A percentile compares a stretch with the other conserved stretches of the same genome.
Conservation (phyloP, 768 basidiomycete genomes). For the Suillus tomentosus region DNA sequence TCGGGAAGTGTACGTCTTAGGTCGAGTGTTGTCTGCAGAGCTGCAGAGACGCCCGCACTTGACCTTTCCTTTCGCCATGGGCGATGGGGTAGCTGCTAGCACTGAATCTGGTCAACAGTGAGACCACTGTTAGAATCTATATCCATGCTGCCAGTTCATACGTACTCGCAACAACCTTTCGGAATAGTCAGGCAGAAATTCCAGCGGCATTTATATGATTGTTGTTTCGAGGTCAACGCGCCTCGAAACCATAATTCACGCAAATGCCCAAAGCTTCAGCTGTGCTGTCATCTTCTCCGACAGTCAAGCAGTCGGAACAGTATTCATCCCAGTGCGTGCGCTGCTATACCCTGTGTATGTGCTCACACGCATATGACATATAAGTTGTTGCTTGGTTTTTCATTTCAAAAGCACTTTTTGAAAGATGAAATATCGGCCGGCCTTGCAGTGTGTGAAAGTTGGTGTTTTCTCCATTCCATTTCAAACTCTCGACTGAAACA, state of each 20-base stretch:
- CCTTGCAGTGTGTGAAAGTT: neutral
- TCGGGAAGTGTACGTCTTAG: neutral
- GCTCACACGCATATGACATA: neutral
- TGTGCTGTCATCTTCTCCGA: neutral
- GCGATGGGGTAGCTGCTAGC: neutral
- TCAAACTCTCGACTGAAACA: neutral
- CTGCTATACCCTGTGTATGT: neutral
- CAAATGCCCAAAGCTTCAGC: neutral
- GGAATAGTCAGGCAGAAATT: neutral
- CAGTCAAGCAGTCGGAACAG: neutral
- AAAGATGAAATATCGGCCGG: neutral
- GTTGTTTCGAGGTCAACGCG: neutral
- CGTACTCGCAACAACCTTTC: neutral
- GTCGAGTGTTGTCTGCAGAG: neutral
- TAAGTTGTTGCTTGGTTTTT: neutral
- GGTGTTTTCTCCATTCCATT: neutral
- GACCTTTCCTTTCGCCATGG: neutral
- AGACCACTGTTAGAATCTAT: neutral
- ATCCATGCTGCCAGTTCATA: neutral
- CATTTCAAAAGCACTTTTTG: neutral
- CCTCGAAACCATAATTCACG: neutral
- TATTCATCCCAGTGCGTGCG: neutral
- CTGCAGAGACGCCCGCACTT: neutral
- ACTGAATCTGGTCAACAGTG: neutral
- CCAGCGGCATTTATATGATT: neutral